Evolutionary conservation across 139 green algal species (phyloP), one percentile per base, ranked within the genome.

Genomic region (Micromonas commoda): DNA sequence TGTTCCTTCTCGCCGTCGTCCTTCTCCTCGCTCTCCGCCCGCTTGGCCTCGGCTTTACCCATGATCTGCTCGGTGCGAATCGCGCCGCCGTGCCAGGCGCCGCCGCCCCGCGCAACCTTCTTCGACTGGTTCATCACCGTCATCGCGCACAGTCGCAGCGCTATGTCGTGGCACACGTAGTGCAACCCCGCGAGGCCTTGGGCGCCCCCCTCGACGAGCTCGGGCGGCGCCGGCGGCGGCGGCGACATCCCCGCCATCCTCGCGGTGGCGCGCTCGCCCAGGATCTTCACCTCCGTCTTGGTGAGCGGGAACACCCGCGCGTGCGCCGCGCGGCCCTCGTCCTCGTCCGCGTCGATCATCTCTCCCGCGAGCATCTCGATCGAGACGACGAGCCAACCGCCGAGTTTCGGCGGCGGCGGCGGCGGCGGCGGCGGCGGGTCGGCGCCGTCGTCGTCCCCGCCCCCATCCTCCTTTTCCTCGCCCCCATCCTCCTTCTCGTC

Each of bases 311-410:
- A 68, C 61, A 20, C 19, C 52, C 20, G 19, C 52, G 52, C 19
- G 19, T 19, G 20, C 20, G 52, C 52, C 19, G 19, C 52, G 52
- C 20, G 19, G 52, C 52, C 52, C 19, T 19, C 20, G 20, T 20
- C 20, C 19, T 63, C 52, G 20, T n/a, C 52, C 19, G 19, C 52
- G 19, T 20, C 52, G 52, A 19, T 63, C 19, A 63, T 63, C 19
- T 63, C 20, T 63, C 64, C 64, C 28, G 26, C 64, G 13, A 71
- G 33, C 5, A 71, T 71, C 33, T 71, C 64, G 32, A 71, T 71
- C 13, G 4, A 38, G 23, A 52, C 64, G 32, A 71, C 64, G 26
- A 32, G 64, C 64, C 64, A 71, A 26, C 64, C 64, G 23, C 64
- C 64, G 64, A 51, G 33, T 16, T 13, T 4, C 64, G 64, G 64